Conservation (phyloP, 345 rosid species). For the Eucalyptus lansdowneana region DNA sequence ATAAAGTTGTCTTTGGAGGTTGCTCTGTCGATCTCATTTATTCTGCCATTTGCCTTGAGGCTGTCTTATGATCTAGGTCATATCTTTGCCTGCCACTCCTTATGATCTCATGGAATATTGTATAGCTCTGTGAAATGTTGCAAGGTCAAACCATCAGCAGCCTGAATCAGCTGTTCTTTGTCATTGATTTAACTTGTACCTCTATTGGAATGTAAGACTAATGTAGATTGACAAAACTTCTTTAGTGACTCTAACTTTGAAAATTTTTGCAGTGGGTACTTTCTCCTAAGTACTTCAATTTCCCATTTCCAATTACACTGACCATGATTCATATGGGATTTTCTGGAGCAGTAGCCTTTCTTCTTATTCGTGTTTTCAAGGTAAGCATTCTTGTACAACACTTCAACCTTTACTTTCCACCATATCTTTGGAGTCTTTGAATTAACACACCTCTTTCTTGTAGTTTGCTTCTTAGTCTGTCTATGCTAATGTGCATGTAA, state of each 20-base stretch:
- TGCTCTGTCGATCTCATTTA: background rate
- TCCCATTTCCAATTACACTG: slow-evolving; percentile 81
- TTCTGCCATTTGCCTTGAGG: background rate
- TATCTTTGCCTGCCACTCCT: background rate
- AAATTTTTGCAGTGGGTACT: slow-evolving; percentile 85
- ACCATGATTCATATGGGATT: slow-evolving; percentile 97
- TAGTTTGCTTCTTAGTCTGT: background rate
- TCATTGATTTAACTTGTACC: background rate
- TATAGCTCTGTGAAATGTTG: background rate
- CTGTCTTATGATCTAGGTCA: background rate
- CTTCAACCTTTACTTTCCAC: background rate
- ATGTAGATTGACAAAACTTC: background rate
- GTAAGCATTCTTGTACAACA: slow-evolving; percentile 9
- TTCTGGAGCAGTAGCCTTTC: slow-evolving; percentile 62
- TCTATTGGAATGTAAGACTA: background rate
- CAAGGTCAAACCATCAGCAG: background rate
- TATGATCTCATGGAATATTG: background rate
- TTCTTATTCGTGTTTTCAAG: slow-evolving; percentile 92
- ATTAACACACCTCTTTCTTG: background rate
- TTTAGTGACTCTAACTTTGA: background rate
- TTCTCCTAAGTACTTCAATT: slow-evolving; percentile 82
- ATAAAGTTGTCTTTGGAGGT: background rate
- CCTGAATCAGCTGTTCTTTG: background rate
- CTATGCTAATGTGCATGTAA: background rate
- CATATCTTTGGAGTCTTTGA: background rate